Conservation (phyloP, 2,329 filamentous ascomycete genomes). For the Fusarium albidum region DNA sequence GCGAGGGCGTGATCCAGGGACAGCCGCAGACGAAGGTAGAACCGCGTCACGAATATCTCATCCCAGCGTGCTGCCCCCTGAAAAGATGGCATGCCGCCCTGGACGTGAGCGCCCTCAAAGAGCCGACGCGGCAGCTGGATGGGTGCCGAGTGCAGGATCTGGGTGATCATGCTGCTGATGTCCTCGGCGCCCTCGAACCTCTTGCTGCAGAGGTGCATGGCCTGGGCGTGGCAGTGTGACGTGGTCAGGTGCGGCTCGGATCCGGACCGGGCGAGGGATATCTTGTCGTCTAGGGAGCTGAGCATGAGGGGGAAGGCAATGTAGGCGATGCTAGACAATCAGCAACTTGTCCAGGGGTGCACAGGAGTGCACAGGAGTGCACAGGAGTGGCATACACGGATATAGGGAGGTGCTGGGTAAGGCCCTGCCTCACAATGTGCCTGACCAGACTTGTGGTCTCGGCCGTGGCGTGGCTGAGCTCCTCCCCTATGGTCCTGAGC, state of each 20-base stretch:
- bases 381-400: constrained; percentile 5
- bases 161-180: constrained; percentile 11
- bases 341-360: no score
- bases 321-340: background rate
- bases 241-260: background rate
- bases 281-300: constrained; percentile 9
- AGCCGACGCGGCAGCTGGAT: background rate
- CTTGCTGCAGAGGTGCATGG: constrained; percentile 10
- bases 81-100: no score
- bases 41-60: constrained; percentile 5
- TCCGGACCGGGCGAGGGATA: background rate
- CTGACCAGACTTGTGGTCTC: constrained; percentile 3
- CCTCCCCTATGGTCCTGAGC: constrained; percentile 13
- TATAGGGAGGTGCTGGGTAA: constrained; percentile 13
- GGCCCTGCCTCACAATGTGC: constrained; percentile 8
- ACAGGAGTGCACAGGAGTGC: no score
- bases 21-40: constrained; percentile 5
- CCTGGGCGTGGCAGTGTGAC: constrained; percentile 6
- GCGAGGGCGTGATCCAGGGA: constrained; percentile 7
- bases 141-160: constrained; percentile 11
- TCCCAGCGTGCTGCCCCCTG: background rate
- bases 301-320: constrained; percentile 14
- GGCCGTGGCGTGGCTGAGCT: constrained; percentile 4
- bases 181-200: constrained; percentile 13
- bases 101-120: background rate